Evolutionary conservation across 148 eudicot species (phyloP).

Genomic region (Persicaria tinctoria): DNA sequence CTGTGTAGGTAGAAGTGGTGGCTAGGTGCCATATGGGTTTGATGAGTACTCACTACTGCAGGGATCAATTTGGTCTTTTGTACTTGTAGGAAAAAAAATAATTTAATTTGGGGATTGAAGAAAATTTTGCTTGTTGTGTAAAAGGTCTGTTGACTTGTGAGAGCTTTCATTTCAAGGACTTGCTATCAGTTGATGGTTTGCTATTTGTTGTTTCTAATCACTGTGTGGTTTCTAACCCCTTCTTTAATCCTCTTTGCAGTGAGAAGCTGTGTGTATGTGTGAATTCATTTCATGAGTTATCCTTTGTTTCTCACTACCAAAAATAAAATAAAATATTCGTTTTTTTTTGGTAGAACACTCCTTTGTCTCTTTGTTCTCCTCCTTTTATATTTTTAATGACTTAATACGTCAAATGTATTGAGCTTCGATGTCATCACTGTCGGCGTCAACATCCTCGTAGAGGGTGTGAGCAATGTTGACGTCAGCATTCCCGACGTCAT

Average conservation of each 20-base stretch:
- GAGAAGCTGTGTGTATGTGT: background rate
- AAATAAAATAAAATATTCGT: no score
- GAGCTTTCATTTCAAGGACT: no score
- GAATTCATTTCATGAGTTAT: conserved; percentile 19
- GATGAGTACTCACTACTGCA: conserved; percentile 15
- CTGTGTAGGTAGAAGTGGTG: conserved; percentile 15
- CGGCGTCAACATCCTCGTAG: no score
- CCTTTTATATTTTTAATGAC: no score
- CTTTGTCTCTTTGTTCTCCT: no score
- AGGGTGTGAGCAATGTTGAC: no score
- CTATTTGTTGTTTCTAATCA: background rate
- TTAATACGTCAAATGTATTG: no score
- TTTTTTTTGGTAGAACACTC: no score
- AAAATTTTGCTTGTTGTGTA: background rate
- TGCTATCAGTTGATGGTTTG: background rate
- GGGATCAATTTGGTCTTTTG: conserved; percentile 13
- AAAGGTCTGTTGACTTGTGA: background rate
- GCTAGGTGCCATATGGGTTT: conserved; percentile 20
- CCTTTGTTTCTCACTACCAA: no score
- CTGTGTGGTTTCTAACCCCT: background rate
- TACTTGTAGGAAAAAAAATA: conserved; percentile 15
- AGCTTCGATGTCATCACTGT: no score
- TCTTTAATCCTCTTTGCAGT: background rate
- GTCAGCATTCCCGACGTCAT: no score
- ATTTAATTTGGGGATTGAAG: background rate